Evolutionary conservation across 352 stramenopile genomes (phyloP).

Genomic region (Globisporangium orthogonon): DNA sequence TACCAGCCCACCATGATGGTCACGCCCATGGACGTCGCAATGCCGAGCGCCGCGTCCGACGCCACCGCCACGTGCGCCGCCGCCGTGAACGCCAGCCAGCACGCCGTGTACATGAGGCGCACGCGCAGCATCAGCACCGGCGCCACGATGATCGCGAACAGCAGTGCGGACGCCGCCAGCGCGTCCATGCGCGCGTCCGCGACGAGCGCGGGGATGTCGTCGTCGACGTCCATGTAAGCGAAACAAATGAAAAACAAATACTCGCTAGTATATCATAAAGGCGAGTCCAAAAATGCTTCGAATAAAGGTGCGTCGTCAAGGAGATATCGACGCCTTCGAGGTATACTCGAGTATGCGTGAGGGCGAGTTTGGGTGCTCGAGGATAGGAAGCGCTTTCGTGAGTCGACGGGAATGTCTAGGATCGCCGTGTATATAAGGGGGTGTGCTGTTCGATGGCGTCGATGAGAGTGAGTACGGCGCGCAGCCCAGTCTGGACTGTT

Average conservation of each 20-base stretch:
- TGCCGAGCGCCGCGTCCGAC: constrained; percentile 55
- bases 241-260: background rate
- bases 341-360: no score
- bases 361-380: no score
- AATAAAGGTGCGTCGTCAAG: no score
- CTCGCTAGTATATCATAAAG: no score
- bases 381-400: no score
- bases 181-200: constrained; percentile 32
- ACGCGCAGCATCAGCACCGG: constrained; percentile 47
- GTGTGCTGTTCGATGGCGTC: no score
- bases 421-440: no score
- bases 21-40: constrained; percentile 75
- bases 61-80: constrained; percentile 35
- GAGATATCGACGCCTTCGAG: no score
- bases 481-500: no score
- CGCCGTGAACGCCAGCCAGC: constrained; percentile 66
- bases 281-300: no score
- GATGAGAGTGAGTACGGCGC: no score
- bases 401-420: no score
- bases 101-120: constrained; percentile 76
- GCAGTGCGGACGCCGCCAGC: constrained; percentile 34
- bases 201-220: background rate
- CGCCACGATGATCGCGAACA: constrained; percentile 55
- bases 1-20: constrained; percentile 87
- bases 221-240: background rate